Evolutionary conservation across 768 basidiomycete genomes (phyloP), one percentile per base, ranked within the genome.

Genomic region (button mushroom (Agaricus bisporus)): DNA sequence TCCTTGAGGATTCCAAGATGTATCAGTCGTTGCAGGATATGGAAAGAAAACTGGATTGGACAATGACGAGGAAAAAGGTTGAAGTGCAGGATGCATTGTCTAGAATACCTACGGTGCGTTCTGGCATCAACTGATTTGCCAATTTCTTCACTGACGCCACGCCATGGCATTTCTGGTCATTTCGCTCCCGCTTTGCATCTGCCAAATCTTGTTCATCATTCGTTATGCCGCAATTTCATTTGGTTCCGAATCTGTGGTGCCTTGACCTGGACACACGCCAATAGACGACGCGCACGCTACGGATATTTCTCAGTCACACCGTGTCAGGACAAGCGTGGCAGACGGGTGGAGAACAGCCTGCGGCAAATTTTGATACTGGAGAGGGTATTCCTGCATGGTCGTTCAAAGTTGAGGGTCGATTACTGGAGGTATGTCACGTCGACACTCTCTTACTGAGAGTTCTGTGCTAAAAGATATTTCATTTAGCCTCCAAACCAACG

Each of bases 31-130:
- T 97, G 38, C 68, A 94, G 25, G 86, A 88, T 59, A 91, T 91
- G 83, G 94, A 97, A 66, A 80, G 88, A 54, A 90, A 87, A 65
- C 73, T 98, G 14, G 94, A 98, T 68, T 97, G 95, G 95, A 95
- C 92, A 3, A 87, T 95, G 76, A 84, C 83, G 64, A 77, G 95
- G 65, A 95, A 95, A 70, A 83, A 79, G 60, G 86, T 86, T 9
- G 94, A 98, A 65, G 84, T 98, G 29, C 89, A 93, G 63, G 94
- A 98, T 64, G 83, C 91, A n/a, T 64, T 95, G 43, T 79, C 79
- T 18, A 78, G 86, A 54, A 83, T 80, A 32, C 82, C 87, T 17
- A 81, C 83, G 4, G 93, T 91, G 56, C 51, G 74, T 60, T 6
- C 11, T 54, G 28, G 14, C 18, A 17, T 41, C 15, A 1, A 22